phyloP scores from a whole-genome alignment of 225 moss, liverwort and hornwort species.

The Polytrichum commune region DNA sequence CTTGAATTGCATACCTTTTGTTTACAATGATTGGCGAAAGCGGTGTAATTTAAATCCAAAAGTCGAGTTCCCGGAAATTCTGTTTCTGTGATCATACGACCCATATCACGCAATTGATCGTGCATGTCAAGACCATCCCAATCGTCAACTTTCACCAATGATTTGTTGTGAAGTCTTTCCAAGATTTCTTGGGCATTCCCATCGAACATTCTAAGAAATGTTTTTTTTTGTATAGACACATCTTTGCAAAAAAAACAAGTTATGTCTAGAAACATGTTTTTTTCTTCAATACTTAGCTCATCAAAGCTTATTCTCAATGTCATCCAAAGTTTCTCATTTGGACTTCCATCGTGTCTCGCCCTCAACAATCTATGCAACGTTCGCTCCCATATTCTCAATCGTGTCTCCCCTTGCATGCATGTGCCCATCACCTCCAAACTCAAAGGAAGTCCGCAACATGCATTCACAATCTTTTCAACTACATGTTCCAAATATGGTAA shows the following conservation, averaged over 20 bases:
- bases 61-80: neutral
- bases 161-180: neutral
- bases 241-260: constrained; percentile 5
- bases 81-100: neutral
- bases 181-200: neutral
- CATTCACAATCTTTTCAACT: constrained; percentile 3
- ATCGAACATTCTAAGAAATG: neutral
- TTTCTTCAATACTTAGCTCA: neutral
- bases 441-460: constrained; percentile 7
- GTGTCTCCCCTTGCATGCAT: neutral
- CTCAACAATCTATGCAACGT: constrained; percentile 1
- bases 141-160: neutral
- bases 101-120: constrained; percentile 6
- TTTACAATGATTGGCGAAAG: neutral
- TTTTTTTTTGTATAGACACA: neutral
- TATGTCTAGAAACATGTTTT: constrained; percentile 1
- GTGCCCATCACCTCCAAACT: constrained; percentile 9
- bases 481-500: neutral
- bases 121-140: neutral
- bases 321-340: constrained; percentile 3
- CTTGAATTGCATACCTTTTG: neutral
- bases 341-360: constrained; percentile 6
- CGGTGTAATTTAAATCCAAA: neutral
- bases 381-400: constrained; percentile 8
- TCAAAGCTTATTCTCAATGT: constrained; percentile 9